Percentiles rank a stretch among this genome's conserved stretches.
phyloP scores from a whole-genome alignment of 306 rosid species.

The Fagus sylvatica region DNA sequence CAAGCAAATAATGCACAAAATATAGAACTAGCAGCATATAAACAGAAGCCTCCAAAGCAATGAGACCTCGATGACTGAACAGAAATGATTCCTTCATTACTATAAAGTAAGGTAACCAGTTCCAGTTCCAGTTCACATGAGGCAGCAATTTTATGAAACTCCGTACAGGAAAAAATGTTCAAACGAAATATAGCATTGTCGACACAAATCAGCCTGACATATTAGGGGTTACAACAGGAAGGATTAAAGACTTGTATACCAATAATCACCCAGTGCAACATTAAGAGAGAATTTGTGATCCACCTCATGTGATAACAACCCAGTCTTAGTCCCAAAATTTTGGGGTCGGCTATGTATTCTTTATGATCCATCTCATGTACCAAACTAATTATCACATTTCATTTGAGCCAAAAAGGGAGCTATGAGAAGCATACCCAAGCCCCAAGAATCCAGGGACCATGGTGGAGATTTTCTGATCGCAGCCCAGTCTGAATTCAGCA shows the following conservation, averaged over 20 bases:
- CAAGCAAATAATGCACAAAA: background rate
- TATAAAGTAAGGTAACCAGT: slow-evolving; percentile 5
- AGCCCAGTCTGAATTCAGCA: slow-evolving; percentile 90
- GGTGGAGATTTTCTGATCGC: slow-evolving; percentile 87
- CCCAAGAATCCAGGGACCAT: slow-evolving; percentile 99
- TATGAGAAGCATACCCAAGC: slow-evolving; percentile 74
- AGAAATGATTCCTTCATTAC: background rate
- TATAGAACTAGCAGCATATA: background rate
- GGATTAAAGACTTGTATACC: background rate
- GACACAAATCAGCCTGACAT: background rate
- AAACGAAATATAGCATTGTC: slow-evolving; percentile 2
- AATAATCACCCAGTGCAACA: slow-evolving; percentile 20
- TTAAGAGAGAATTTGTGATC: slow-evolving; percentile 1
- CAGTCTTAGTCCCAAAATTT: slow-evolving; percentile 52
- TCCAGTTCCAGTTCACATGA: slow-evolving; percentile 12
- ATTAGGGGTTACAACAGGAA: background rate
- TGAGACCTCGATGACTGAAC: background rate
- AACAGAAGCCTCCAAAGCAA: background rate
- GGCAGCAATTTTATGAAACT: background rate
- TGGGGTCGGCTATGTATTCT: slow-evolving; percentile 16
- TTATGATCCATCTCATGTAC: background rate
- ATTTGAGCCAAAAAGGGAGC: slow-evolving; percentile 18
- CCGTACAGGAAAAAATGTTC: slow-evolving; percentile 15
- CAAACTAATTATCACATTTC: slow-evolving; percentile 25
- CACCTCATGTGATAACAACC: slow-evolving; percentile 13